Base-by-base conservation (phyloP, 306 rosid genomes). In the Gastrolobium bilobum region DNA sequence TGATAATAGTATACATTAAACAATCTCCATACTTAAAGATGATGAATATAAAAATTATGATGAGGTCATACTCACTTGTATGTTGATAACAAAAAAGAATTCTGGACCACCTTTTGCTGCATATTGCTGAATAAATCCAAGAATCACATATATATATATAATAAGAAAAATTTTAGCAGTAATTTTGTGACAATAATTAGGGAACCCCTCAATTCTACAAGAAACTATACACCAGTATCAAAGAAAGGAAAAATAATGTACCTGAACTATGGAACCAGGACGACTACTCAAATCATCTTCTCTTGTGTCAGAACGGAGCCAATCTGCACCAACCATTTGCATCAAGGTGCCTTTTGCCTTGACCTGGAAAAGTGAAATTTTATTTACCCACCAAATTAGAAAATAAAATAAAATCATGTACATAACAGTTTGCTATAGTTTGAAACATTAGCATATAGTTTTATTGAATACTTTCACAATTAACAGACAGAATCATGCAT, bases 301-400 rank as follows among this genome's bases (percentile, higher is more conserved):
- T 86, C 91, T 86, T 48, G 44, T 64, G 76, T 87, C 84, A 6
- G 94, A 88, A 76, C 80, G 61, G 15, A 92, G 88, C 97, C 98
- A 94, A 79, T 94, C 98, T 53, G 87, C 93, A 56, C 98, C 96
- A 37, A 90, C 93, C 88, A 94, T 10, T 83, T 89, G 88, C 96
- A 89, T 92, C 80, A 87, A 63, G 30, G 94, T 88, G 62, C 81
- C 81, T 35, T 82, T 84, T 66, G 96, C 97, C 84, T 90, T 92
- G 56, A 89, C 79, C 98, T 94, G 82, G 48, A 67, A 69, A 15
- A 62, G 64, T 68, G 48, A 80, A 37, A 75, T 42, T 0, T 57
- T 30, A 20, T 26, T 72, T 30, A 53, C 50, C 59, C 54, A 56
- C 10, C 4, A 60, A 58, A 68, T 6, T 34, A 7, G 29, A 6